phyloP scores from a whole-genome alignment of 2,329 filamentous ascomycete species.

The Penicillium sp. region DNA sequence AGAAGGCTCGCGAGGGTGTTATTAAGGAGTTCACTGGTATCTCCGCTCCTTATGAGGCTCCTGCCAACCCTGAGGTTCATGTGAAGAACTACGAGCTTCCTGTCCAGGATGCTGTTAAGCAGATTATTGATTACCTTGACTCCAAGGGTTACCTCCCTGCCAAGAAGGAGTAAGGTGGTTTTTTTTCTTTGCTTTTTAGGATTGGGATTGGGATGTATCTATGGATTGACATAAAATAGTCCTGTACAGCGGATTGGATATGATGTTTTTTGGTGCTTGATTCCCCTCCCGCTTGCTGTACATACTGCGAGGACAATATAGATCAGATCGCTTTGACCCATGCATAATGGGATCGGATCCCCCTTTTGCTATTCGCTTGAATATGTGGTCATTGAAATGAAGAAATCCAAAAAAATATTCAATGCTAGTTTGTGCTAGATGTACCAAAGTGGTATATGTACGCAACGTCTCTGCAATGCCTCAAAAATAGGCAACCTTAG shows the following conservation, averaged over 20 bases:
- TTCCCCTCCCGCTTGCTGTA: conserved; percentile 16
- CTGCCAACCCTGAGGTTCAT: conserved; percentile 78
- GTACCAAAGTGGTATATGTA: conserved; percentile 25
- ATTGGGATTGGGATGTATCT: neutral
- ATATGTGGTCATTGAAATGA: neutral
- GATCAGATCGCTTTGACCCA: conserved; percentile 17
- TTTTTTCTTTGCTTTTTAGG: neutral
- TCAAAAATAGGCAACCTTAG: conserved; percentile 30
- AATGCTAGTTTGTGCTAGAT: conserved; percentile 23
- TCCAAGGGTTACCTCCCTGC: conserved; percentile 61
- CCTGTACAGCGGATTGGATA: conserved; percentile 14
- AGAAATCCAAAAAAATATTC: neutral
- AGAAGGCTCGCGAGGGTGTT: conserved; percentile 88
- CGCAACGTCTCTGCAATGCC: conserved; percentile 9
- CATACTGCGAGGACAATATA: conserved; percentile 16
- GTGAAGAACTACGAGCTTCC: conserved; percentile 78
- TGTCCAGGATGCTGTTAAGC: conserved; percentile 82
- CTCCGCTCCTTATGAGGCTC: conserved; percentile 90
- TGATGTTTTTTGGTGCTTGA: conserved; percentile 7
- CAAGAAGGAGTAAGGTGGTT: conserved; percentile 28
- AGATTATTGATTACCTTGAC: conserved; percentile 77
- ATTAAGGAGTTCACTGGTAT: conserved; percentile 98
- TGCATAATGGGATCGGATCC: neutral
- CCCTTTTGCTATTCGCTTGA: neutral
- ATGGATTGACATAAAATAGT: conserved; percentile 6